Percentiles rank a stretch among this genome's conserved stretches.
These are phyloP conservation scores for Exophiala alcalophila DNA, from an alignment of 2,329 filamentous ascomycete genomes.

Conservation along the genomic window DNA sequence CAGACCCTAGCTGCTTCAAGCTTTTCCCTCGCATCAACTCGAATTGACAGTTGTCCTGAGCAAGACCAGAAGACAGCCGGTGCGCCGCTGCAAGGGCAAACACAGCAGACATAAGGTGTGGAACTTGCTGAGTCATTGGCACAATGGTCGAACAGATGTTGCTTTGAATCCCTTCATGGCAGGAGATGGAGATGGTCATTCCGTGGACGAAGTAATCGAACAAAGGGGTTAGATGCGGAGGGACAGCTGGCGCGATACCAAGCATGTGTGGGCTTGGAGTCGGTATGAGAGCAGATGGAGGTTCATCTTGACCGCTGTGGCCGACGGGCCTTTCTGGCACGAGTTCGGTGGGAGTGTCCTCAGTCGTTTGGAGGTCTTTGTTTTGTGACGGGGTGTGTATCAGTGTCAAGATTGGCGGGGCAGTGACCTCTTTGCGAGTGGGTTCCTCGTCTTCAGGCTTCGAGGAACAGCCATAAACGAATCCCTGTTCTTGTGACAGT, in stretches of 20 bases:
- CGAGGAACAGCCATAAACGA: constrained; percentile 5
- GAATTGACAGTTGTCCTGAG: constrained; percentile 34
- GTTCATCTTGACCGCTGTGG: no score
- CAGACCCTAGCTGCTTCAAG: constrained; percentile 10
- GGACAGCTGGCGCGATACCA: neutral
- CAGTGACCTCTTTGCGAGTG: no score
- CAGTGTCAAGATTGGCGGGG: no score
- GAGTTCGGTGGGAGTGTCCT: no score
- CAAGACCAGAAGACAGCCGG: constrained; percentile 37
- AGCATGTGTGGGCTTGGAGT: neutral
- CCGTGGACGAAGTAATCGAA: constrained; percentile 37
- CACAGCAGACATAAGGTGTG: constrained; percentile 24
- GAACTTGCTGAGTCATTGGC: constrained; percentile 29
- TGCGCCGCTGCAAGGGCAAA: constrained; percentile 29
- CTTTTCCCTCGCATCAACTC: constrained; percentile 10
- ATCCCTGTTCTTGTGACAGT: neutral
- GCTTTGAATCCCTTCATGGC: constrained; percentile 27
- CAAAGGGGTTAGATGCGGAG: constrained; percentile 2
- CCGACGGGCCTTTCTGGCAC: no score
- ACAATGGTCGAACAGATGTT: constrained; percentile 27
- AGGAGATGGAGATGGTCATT: constrained; percentile 35
- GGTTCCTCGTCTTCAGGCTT: neutral
- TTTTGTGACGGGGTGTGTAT: no score
- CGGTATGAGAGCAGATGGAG: no score
- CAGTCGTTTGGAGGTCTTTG: no score